A percentile compares a stretch with the other conserved stretches of the same genome.
These are phyloP conservation scores for Powellomyces hirtus DNA, from an alignment of 192 early-diverging fungal species.

Conservation along the genomic window DNA sequence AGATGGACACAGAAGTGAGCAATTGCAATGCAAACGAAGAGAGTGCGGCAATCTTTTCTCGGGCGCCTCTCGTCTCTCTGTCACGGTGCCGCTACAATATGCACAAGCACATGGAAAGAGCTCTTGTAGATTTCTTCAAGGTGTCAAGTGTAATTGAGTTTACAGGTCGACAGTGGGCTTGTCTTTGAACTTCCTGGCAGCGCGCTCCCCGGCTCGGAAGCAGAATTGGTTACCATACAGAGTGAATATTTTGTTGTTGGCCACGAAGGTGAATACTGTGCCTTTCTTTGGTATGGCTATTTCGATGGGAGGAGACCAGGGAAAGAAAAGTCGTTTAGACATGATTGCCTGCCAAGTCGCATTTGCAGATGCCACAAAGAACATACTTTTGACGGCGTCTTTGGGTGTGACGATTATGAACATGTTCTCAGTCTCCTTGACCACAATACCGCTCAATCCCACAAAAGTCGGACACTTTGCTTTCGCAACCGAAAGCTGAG, in stretches of 20 bases:
- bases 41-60: too few relatives aligned
- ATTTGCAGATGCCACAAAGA: too few relatives aligned
- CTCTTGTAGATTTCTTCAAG: too few relatives aligned
- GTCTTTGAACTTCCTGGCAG: conserved; percentile 68
- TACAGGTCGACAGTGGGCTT: conserved; percentile 66
- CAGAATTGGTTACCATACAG: conserved; percentile 79
- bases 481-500: conserved; percentile 68
- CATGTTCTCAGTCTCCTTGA: conserved; percentile 87
- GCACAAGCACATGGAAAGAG: too few relatives aligned
- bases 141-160: too few relatives aligned
- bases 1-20: too few relatives aligned
- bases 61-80: too few relatives aligned
- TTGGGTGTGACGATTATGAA: conserved; percentile 73
- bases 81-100: too few relatives aligned
- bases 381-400: conserved; percentile 66
- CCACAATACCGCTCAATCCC: conserved; percentile 74
- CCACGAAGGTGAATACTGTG: conserved; percentile 40
- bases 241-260: conserved; percentile 45
- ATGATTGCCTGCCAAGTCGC: background rate
- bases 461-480: conserved; percentile 78
- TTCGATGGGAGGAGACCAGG: background rate
- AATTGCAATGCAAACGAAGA: too few relatives aligned
- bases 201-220: conserved; percentile 69
- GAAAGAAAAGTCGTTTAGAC: background rate
- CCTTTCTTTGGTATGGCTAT: conserved; percentile 72